These are phyloP conservation scores for Heterobasidion annosum DNA, from an alignment of 1,284 basidiomycete species.

Conservation along the genomic window DNA sequence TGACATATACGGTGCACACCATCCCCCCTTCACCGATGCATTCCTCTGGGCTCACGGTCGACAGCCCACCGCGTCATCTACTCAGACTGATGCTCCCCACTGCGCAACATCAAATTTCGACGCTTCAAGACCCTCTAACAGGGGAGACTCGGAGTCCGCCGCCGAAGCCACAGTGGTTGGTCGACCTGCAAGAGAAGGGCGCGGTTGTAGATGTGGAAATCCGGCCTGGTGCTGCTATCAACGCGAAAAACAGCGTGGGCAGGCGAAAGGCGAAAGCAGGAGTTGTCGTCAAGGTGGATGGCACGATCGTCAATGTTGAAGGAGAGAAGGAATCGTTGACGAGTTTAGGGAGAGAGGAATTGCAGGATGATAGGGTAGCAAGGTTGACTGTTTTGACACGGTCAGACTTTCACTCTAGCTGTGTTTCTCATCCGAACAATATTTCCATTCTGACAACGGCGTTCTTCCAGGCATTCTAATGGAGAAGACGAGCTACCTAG, in stretches of 20 bases:
- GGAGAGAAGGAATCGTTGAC: constrained; percentile 71
- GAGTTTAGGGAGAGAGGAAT: constrained; percentile 59
- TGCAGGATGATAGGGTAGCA: constrained; percentile 56
- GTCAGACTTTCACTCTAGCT: constrained; percentile 25
- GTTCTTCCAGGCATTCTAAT: constrained; percentile 22
- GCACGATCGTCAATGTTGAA: constrained; percentile 42
- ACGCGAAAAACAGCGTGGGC: not conserved
- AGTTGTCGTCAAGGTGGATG: constrained; percentile 42
- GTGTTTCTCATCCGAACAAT: not conserved
- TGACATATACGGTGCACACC: constrained; percentile 49
- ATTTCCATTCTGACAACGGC: not conserved
- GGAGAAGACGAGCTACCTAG: constrained; percentile 48
- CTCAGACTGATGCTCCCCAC: constrained; percentile 76
- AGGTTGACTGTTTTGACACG: constrained; percentile 57
- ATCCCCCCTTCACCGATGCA: constrained; percentile 75
- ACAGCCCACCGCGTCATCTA: constrained; percentile 61
- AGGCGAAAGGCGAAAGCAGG: constrained; percentile 9
- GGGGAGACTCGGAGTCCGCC: constrained; percentile 57
- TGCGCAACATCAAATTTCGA: constrained; percentile 65
- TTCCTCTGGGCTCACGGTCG: constrained; percentile 56
- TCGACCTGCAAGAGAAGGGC: constrained; percentile 59
- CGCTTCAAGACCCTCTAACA: constrained; percentile 74
- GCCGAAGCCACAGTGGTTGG: constrained; percentile 68
- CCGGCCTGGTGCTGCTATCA: constrained; percentile 25
- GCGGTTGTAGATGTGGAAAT: constrained; percentile 57